These are phyloP conservation scores for Xylariomycetidae sp. DNA, from an alignment of 2,329 filamentous ascomycete species.

Conservation along the genomic window DNA sequence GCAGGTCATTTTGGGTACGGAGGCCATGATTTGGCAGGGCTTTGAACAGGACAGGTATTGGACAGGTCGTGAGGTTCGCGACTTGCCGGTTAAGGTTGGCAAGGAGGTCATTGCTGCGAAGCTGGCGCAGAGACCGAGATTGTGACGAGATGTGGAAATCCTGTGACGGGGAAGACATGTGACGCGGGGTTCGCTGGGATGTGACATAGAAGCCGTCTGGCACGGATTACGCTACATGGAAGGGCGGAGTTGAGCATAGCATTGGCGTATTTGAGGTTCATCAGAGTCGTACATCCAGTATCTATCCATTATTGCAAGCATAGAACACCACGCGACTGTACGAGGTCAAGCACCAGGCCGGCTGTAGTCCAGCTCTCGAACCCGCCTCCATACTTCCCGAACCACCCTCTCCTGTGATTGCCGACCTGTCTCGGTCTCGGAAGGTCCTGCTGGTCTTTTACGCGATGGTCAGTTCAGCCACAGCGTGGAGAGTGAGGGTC, in stretches of 20 bases:
- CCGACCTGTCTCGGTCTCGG: constrained; percentile 54
- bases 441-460: constrained; percentile 52
- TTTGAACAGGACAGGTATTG: constrained; percentile 59
- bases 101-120: constrained; percentile 44
- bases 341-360: constrained; percentile 52
- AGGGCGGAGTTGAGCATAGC: no score
- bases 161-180: no score
- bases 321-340: no score
- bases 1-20: constrained; percentile 70
- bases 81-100: constrained; percentile 55
- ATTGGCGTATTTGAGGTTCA: no score
- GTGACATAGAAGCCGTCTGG: no score
- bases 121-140: constrained; percentile 28
- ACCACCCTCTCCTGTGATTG: constrained; percentile 65
- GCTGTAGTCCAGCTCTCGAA: constrained; percentile 58
- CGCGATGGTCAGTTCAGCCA: background rate
- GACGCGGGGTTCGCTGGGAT: no score
- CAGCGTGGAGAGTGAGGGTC: background rate
- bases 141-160: constrained; percentile 28
- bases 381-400: constrained; percentile 66
- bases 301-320: no score
- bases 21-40: constrained; percentile 73
- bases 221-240: no score
- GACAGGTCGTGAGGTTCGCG: constrained; percentile 54
- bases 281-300: no score